Evolutionary conservation across 1,139 yeast species (phyloP).

Genomic region (Spathaspora sp.): DNA sequence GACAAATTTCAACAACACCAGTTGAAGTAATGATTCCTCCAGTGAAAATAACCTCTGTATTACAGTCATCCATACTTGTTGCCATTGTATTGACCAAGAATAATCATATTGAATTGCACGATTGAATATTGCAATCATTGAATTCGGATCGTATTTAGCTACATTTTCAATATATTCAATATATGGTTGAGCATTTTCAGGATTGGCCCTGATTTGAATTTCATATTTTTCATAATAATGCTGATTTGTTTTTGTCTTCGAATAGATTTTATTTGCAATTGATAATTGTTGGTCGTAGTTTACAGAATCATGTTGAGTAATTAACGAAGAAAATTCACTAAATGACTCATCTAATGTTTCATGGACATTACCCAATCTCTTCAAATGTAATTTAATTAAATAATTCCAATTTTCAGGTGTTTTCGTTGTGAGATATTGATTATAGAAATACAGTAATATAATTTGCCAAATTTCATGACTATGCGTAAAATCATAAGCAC

Average conservation of each 20-base stretch:
- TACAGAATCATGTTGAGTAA: conserved; percentile 27
- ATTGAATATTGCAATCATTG: conserved; percentile 18
- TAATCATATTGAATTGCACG: conserved; percentile 17
- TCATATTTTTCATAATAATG: conserved; percentile 30
- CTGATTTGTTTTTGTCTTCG: conserved; percentile 26
- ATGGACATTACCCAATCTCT: conserved; percentile 46
- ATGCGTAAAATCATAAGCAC: conserved; percentile 33
- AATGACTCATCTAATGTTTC: conserved; percentile 40
- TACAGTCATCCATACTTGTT: conserved; percentile 31
- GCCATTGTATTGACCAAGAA: conserved; percentile 16
- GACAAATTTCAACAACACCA: conserved; percentile 20
- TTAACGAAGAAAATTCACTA: conserved; percentile 41
- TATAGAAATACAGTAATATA: conserved; percentile 9
- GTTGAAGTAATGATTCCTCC: background rate
- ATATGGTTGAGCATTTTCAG: conserved; percentile 27
- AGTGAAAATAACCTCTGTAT: conserved; percentile 6
- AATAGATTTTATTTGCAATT: conserved; percentile 35
- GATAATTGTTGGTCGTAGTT: conserved; percentile 42
- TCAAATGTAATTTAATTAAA: conserved; percentile 26
- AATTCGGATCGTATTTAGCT: conserved; percentile 17
- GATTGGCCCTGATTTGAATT: conserved; percentile 17
- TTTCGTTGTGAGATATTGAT: conserved; percentile 11
- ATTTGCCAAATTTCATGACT: conserved; percentile 38
- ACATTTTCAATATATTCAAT: conserved; percentile 30
- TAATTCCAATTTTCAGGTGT: conserved; percentile 18